Evolutionary conservation across 345 rosid genomes (phyloP).

Genomic region (Gynandropsis gynandra): DNA sequence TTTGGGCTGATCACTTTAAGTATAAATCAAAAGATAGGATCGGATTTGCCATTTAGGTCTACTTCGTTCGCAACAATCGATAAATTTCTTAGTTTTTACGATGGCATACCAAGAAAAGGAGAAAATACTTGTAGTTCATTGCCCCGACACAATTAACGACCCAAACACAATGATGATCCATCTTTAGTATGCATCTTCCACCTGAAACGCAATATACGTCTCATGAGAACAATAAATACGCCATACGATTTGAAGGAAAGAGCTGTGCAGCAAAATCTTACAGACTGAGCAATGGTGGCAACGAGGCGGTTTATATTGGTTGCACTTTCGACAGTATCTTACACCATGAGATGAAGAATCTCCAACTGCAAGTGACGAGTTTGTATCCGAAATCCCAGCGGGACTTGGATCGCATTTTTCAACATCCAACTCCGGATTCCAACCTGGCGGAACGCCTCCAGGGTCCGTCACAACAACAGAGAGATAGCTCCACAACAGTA

Average conservation of each 20-base stretch:
- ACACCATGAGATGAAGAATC: slow-evolving; percentile 30
- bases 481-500: slow-evolving; percentile 75
- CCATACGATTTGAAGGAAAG: background rate
- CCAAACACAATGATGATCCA: slow-evolving; percentile 95
- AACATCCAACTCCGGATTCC: slow-evolving; percentile 55
- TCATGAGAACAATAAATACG: slow-evolving; percentile 12
- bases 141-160: slow-evolving; percentile 88
- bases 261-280: slow-evolving; percentile 30
- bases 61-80: slow-evolving; percentile 6
- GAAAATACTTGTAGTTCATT: slow-evolving; percentile 73
- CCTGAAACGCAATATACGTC: slow-evolving; percentile 40
- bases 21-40: background rate
- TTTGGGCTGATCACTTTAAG: background rate
- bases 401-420: slow-evolving; percentile 36
- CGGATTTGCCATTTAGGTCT: background rate
- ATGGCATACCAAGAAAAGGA: slow-evolving; percentile 68
- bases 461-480: slow-evolving; percentile 69
- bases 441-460: slow-evolving; percentile 67
- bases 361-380: slow-evolving; percentile 18
- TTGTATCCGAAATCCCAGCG: slow-evolving; percentile 9
- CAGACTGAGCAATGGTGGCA: slow-evolving; percentile 82
- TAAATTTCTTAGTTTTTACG: background rate
- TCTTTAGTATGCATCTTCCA: slow-evolving; percentile 72
- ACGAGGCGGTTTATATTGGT: slow-evolving; percentile 61
- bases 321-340: slow-evolving; percentile 65